phyloP scores from a whole-genome alignment of 495 filamentous ascomycete species.

The Filosporella fistucella region DNA sequence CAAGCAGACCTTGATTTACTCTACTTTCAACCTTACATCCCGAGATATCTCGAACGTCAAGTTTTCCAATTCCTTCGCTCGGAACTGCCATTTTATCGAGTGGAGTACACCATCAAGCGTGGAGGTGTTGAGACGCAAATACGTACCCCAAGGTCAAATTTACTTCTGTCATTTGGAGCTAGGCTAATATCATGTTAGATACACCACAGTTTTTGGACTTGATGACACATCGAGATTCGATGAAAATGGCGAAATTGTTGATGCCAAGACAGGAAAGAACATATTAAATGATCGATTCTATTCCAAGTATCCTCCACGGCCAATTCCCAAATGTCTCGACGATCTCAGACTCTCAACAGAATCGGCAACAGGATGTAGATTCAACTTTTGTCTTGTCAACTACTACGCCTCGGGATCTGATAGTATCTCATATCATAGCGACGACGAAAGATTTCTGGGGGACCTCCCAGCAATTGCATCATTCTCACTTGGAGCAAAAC shows the following conservation, averaged over 20 bases:
- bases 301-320: constrained; percentile 49
- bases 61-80: constrained; percentile 62
- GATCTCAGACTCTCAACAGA: constrained; percentile 50
- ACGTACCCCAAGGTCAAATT: constrained; percentile 51
- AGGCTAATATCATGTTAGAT: constrained; percentile 13
- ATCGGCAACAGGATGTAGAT: constrained; percentile 50
- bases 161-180: background rate
- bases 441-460: constrained; percentile 72
- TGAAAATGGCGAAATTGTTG: constrained; percentile 37
- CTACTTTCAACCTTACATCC: constrained; percentile 64
- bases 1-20: constrained; percentile 62
- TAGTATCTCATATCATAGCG: constrained; percentile 70
- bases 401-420: constrained; percentile 69
- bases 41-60: constrained; percentile 39
- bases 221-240: constrained; percentile 53
- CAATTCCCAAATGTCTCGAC: constrained; percentile 63
- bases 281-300: constrained; percentile 42
- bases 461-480: constrained; percentile 63
- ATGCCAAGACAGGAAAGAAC: constrained; percentile 36
- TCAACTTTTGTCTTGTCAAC: constrained; percentile 74
- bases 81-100: constrained; percentile 67
- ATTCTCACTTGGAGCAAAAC: constrained; percentile 57
- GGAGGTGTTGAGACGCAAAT: constrained; percentile 51
- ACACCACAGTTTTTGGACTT: constrained; percentile 68
- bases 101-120: constrained; percentile 63